Base-by-base conservation (phyloP, 306 rosid species). In the Pyrus pyrifolia region DNA sequence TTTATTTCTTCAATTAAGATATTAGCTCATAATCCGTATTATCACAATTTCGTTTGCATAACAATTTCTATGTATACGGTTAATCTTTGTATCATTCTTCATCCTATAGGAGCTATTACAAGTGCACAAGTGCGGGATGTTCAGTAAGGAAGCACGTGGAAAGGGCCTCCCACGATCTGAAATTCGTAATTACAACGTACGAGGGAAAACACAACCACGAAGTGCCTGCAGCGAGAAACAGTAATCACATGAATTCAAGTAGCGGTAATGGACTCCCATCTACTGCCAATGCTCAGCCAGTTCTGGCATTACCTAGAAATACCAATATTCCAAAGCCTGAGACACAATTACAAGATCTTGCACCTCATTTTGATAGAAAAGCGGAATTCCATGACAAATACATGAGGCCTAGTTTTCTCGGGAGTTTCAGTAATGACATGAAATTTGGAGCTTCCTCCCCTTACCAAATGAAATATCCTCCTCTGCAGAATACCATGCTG, bases 121-220 rank as follows among this genome's bases (percentile, higher is more conserved):
- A 93, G 83, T 93, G 98, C 84, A 91, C 98, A 2, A 90, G 93
- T 81, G 91, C 88, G 25, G 96, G 96, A 42, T 93, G 98, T 85
- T 12, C 29, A 18, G 98, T 93, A 19, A 84, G 94, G 89, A 93
- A 93, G 80, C 98, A 93, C 60, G 96, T 91, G 74, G 98, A 93
- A 83, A 87, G 98, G 78, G 97, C 98, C 79, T 88, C 98, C 8
- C 89, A 90, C 78, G 70, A 90, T 82, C 79, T 91, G 71, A 91
- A 91, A 83, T 88, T 25, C 80, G 89, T 93, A 5, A 44, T 93
- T 19, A 91, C 94, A 63, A 86, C 98, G 35, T 93, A 93, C 11
- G 98, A 90, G 81, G 98, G 98, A 71, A 91, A 88, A 70, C 98
- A 93, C 79, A 88, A 86, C 80, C 98, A 93, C 74, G 90, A 81